Percentiles rank a stretch among this genome's conserved stretches.
These are phyloP conservation scores for Diaporthe humulicola DNA, from an alignment of 2,329 filamentous ascomycete species.

Conservation along the genomic window DNA sequence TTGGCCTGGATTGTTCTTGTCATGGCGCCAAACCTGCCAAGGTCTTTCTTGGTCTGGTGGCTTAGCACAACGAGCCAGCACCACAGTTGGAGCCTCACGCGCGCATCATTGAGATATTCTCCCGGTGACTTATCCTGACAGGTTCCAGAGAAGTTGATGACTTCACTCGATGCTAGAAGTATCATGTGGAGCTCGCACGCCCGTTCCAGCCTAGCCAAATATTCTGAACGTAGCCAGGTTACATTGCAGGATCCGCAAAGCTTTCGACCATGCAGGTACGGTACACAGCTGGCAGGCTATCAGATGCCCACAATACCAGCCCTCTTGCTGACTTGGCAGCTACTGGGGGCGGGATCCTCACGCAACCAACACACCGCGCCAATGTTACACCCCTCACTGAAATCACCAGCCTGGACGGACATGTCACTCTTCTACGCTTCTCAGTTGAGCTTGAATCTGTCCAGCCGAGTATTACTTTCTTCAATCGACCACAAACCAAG, in stretches of 20 bases:
- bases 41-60: neutral
- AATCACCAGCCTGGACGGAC: neutral
- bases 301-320: too few relatives aligned
- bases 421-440: neutral
- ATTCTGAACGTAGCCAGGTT: too few relatives aligned
- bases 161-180: neutral
- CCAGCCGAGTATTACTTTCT: neutral
- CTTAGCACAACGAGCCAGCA: neutral
- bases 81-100: neutral
- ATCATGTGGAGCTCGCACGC: neutral
- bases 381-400: neutral
- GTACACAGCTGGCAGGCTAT: too few relatives aligned
- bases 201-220: too few relatives aligned
- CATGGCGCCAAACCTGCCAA: neutral
- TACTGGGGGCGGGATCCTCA: neutral
- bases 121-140: neutral
- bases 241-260: too few relatives aligned
- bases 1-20: neutral
- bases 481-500: neutral
- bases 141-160: too few relatives aligned
- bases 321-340: neutral
- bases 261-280: too few relatives aligned
- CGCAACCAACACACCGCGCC: neutral
- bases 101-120: neutral
- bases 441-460: neutral